Evolutionary conservation across 129 eudicot genomes (phyloP).

Genomic region (Chrysanthemum makinoi): DNA sequence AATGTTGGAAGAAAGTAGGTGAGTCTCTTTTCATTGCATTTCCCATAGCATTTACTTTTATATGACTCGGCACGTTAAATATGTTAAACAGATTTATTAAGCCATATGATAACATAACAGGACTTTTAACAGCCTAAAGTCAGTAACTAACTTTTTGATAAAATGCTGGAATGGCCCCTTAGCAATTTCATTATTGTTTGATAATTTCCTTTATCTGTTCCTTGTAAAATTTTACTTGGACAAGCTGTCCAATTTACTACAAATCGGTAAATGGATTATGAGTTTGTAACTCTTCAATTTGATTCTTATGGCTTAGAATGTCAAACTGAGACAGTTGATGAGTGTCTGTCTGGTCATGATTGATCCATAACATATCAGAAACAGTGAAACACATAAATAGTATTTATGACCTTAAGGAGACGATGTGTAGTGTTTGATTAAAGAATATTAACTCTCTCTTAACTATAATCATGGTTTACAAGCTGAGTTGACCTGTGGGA

Average conservation of each 20-base stretch:
- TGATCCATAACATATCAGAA: too few species aligned
- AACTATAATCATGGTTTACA: too few species aligned
- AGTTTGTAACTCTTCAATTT: not conserved
- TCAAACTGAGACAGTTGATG: too few species aligned
- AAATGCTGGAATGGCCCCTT: too few species aligned
- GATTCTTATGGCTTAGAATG: not conserved
- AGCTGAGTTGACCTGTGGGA: too few species aligned
- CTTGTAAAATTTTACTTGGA: not conserved
- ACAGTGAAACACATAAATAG: too few species aligned
- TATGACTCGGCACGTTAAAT: not conserved
- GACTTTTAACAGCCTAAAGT: too few species aligned
- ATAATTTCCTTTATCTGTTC: not conserved
- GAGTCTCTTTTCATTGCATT: constrained; percentile 21
- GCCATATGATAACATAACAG: constrained; percentile 9
- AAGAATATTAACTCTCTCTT: too few species aligned
- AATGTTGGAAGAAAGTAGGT: constrained; percentile 98
- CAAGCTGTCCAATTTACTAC: not conserved
- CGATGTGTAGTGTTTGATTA: too few species aligned
- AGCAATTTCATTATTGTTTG: not conserved
- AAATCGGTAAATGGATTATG: not conserved
- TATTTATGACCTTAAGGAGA: too few species aligned
- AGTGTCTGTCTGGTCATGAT: too few species aligned
- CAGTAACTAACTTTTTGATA: too few species aligned
- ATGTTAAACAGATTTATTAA: constrained; percentile 8
- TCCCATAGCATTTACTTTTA: constrained; percentile 12